These are phyloP conservation scores for Russula sp. DNA, from an alignment of 768 basidiomycete genomes.

Conservation along the genomic window DNA sequence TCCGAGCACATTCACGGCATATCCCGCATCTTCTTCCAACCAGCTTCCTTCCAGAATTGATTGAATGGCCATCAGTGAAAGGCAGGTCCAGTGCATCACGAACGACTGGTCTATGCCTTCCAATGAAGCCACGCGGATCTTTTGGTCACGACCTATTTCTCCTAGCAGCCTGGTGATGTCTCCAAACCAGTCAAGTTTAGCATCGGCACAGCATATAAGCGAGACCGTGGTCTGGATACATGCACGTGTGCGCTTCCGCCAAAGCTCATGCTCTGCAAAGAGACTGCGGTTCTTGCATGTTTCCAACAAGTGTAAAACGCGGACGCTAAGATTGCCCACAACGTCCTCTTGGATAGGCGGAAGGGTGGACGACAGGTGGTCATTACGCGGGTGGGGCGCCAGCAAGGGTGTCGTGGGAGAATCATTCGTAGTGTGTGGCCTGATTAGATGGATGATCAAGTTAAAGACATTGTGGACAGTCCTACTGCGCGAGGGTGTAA, in stretches of 20 bases:
- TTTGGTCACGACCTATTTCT: neutral
- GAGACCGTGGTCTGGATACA: conserved; percentile 8
- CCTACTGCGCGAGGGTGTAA: neutral
- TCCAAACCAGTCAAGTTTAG: neutral
- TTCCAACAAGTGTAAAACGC: neutral
- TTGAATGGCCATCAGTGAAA: conserved; percentile 12
- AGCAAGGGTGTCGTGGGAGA: too few species aligned
- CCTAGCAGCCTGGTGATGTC: neutral
- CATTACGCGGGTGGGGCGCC: too few species aligned
- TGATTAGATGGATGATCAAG: neutral
- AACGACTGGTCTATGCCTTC: neutral
- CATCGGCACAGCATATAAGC: neutral
- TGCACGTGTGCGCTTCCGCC: conserved; percentile 14
- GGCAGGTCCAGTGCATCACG: conserved; percentile 12
- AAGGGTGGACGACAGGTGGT: too few species aligned
- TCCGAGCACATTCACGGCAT: neutral
- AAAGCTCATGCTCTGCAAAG: neutral
- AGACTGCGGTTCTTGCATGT: neutral
- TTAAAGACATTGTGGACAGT: neutral
- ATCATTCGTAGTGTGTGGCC: neutral
- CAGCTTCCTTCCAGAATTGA: neutral
- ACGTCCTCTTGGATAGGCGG: neutral
- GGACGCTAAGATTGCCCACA: conserved; percentile 4
- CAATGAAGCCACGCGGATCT: neutral
- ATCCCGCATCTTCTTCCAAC: neutral